Percentiles rank a stretch among this genome's conserved stretches.
Conservation (phyloP, 106 monocot species). For the Iris macrosiphon region DNA sequence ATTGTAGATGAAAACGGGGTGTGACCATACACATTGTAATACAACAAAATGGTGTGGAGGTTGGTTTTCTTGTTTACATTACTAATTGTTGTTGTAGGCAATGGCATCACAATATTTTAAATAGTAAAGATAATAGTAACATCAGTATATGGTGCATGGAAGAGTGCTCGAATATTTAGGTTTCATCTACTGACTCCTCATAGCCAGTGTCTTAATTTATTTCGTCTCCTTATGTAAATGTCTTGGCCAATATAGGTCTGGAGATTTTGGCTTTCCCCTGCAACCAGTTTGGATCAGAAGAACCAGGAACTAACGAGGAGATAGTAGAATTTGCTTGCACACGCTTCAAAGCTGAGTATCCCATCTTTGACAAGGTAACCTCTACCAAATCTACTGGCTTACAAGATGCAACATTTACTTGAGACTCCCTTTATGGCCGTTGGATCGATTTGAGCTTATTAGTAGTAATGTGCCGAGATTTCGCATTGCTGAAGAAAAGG, state of each 20-base stretch:
- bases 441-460: too few species aligned
- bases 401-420: neutral
- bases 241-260: slow-evolving; percentile 26
- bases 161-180: too few species aligned
- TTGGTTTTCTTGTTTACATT: neutral
- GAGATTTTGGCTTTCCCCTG: slow-evolving; percentile 74
- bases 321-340: slow-evolving; percentile 72
- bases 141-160: neutral
- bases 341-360: slow-evolving; percentile 71
- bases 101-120: neutral
- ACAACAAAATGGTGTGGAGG: neutral
- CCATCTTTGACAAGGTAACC: slow-evolving; percentile 67
- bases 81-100: neutral
- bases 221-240: neutral
- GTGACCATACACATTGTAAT: too few species aligned
- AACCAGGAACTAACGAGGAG: slow-evolving; percentile 63
- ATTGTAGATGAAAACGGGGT: too few species aligned
- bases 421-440: too few species aligned
- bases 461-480: too few species aligned
- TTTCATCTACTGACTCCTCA: too few species aligned
- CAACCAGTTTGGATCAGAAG: slow-evolving; percentile 66
- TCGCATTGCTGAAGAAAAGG: too few species aligned
- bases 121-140: neutral
- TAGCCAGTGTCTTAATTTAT: neutral
- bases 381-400: too few species aligned